Evolutionary conservation across 345 rosid species (phyloP).

Genomic region (Anastatica hierochuntica): DNA sequence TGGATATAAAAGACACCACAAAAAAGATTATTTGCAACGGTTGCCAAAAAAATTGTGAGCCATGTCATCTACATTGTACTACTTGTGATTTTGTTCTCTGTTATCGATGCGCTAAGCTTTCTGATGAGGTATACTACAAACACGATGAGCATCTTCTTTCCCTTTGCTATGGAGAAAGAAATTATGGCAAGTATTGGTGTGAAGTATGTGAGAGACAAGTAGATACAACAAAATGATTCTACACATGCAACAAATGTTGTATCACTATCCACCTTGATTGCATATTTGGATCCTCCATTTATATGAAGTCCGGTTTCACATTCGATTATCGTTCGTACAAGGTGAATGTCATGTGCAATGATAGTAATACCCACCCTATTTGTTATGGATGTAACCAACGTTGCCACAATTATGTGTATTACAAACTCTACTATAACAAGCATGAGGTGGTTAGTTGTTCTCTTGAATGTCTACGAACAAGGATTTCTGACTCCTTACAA

Average conservation of each 20-base stretch:
- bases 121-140: too few species aligned
- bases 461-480: too few species aligned
- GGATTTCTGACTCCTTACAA: too few species aligned
- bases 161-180: background rate
- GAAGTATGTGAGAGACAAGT: background rate
- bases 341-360: too few species aligned
- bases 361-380: too few species aligned
- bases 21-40: background rate
- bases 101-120: background rate
- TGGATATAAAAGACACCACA: too few species aligned
- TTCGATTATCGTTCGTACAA: background rate
- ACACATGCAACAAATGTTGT: background rate
- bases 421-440: too few species aligned
- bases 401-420: too few species aligned
- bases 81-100: background rate
- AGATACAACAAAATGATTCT: background rate
- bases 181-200: background rate
- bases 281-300: background rate
- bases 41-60: background rate
- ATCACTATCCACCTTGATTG: background rate
- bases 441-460: too few species aligned
- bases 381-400: too few species aligned
- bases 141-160: background rate
- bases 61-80: background rate
- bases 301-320: background rate